These are phyloP conservation scores for Macaranga tanarius DNA, from an alignment of 441 rosid species.

Conservation along the genomic window DNA sequence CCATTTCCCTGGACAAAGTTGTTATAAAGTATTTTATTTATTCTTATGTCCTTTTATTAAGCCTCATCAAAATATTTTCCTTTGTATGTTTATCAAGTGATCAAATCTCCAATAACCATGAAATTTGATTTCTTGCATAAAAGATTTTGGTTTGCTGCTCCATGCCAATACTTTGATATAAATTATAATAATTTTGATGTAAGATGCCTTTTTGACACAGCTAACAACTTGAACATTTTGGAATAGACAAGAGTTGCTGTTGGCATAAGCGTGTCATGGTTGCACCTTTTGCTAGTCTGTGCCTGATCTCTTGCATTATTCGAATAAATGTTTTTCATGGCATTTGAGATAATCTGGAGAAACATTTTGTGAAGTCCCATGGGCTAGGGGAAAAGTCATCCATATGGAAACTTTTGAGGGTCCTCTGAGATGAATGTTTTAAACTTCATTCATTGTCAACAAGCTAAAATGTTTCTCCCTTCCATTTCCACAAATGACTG, in stretches of 20 bases:
- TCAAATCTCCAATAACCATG: neutral
- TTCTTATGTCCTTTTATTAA: neutral
- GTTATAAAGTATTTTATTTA: neutral
- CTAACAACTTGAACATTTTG: neutral
- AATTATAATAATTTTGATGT: neutral
- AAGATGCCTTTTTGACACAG: neutral
- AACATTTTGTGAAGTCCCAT: neutral
- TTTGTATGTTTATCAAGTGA: neutral
- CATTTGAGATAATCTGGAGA: neutral
- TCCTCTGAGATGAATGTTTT: neutral
- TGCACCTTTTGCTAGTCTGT: neutral
- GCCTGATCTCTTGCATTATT: neutral
- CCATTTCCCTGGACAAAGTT: constrained; percentile 1
- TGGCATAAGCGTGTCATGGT: neutral
- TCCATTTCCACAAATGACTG: neutral
- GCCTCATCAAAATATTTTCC: neutral
- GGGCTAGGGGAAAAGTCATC: constrained; percentile 4
- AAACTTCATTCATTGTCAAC: neutral
- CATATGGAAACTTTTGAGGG: neutral
- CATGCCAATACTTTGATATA: neutral
- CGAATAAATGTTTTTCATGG: neutral
- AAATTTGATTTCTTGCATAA: neutral
- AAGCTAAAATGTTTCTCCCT: neutral
- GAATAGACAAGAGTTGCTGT: too few species aligned
- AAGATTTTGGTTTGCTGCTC: neutral